Base-by-base conservation (phyloP, 768 basidiomycete genomes). In the Lactarius pseudohatsudake region DNA sequence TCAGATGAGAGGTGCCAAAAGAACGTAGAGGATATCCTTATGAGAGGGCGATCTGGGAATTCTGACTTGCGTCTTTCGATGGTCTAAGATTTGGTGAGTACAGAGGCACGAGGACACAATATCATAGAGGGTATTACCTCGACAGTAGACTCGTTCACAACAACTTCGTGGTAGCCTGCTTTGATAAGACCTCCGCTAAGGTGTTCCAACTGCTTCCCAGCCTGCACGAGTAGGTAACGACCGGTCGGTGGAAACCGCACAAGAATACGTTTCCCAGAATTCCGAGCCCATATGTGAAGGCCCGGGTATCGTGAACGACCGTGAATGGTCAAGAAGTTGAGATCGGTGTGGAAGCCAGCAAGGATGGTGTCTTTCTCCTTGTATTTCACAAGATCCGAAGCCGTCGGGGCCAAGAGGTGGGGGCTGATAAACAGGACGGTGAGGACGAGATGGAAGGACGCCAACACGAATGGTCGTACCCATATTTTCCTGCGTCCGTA, bases 11-110 rank as follows among this genome's bases (percentile, higher is more conserved):
- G 82, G 73, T 95, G 94, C 91, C 91, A 96, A 81, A 97, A 97
- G 77, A 96, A 95, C 0, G 95, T 98, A 2, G 93, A 96, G 3
- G 94, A 96, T 69, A 98, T 95, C n/a, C 96, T 89, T 70, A 96
- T 92, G 41, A 90, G 79, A 15, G 96, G 96, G n/a, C 96, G 87
- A 62, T 85, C 82, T 2, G 93, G 87, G 66, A 78, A 80, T 66
- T 84, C 79, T 13, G 70, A 69, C 70, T 82, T 88, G 50, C 90
- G 84, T 60, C 79, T 78, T 62, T 85, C 82, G 59, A 95, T 86
- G 18, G 85, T 81, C 90, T 93, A 43, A 43, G 62, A 3, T 34
- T 43, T 54, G 16, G 40, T 68, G 63, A 64, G 62, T 32, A 47
- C 28, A 18, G 28, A 22, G 45, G 15, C 20, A 54, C 18, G n/a